Base-by-base conservation (phyloP, 129 eudicot genomes). In the Artemisia argyi region DNA sequence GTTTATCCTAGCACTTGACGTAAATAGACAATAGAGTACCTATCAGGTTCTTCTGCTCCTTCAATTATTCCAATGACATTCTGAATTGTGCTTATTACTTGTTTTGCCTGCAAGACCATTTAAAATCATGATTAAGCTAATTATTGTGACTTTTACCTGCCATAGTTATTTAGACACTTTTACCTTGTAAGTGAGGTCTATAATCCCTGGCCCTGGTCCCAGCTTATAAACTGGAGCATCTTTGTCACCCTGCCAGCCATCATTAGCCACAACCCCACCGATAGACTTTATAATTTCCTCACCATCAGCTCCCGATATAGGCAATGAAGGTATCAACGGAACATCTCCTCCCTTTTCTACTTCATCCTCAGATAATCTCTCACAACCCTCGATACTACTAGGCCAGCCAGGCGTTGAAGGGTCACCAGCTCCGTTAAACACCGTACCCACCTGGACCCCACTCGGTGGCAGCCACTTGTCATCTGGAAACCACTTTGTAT, bases 351-450 rank as follows among this genome's bases (percentile, higher is more conserved):
- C 52, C 65, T 83, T 73, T 79, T 91, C 90, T 48, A 86, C 93
- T 61, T 86, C 91, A 26, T 83, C 86, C 15, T 79, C 69, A 0
- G 93, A 64, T 46, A 86, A 61, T 73, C 97, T 89, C 81, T 92
- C 96, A 69, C 97, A 86, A 0, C 35, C 82, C 28, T 66, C 91
- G 7, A 68, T 79, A 2, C 61, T 59, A 65, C 97, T 89, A 5
- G 96, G 73, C 97, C 97, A 92, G 32, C 94, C 97, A 0, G 96
- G 96, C 1, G 97, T 92, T 2, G 96, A 81, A 0, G 97, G 97
- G 66, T 91, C 97, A 17, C 96, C 97, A 0, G 66, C 80, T 46
- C 93, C 93, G 14, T 76, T 86, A 58, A 69, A 91, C 63, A 91
- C 88, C 5, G 97, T 5, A 16, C 96, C 97, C 76, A 92, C 94